Conservation (phyloP, 129 eudicot genomes). For the Helichrysum umbraculigerum region DNA sequence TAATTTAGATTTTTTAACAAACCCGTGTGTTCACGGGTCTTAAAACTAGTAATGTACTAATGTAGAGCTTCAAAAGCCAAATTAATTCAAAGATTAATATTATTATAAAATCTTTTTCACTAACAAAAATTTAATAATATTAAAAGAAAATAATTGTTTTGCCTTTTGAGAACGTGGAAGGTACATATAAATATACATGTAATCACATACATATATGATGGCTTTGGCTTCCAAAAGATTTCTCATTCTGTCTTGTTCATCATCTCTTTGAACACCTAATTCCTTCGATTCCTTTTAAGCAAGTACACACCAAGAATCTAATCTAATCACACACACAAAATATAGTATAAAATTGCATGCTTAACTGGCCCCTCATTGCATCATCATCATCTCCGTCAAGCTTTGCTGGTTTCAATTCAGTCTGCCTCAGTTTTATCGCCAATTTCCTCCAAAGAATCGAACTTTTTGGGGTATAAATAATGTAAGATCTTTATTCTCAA, state of each 20-base stretch:
- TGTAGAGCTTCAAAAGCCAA: too few relatives aligned
- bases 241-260: constrained; percentile 18
- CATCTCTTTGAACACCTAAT: not conserved
- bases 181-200: not conserved
- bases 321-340: constrained; percentile 2
- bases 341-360: constrained; percentile 12
- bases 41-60: too few relatives aligned
- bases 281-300: constrained; percentile 38
- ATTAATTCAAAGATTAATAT: too few relatives aligned
- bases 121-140: not conserved
- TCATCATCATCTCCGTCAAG: constrained; percentile 46
- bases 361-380: constrained; percentile 28
- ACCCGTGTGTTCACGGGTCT: too few relatives aligned
- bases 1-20: too few relatives aligned
- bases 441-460: constrained; percentile 20
- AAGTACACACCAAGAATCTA: not conserved
- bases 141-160: not conserved
- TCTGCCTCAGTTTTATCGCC: constrained; percentile 52
- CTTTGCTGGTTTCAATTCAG: not conserved
- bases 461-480: constrained; percentile 19
- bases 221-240: constrained; percentile 14
- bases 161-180: constrained; percentile 23
- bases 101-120: too few relatives aligned
- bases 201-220: not conserved
- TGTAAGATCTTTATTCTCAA: constrained; percentile 34